Conservation (phyloP, 345 rosid genomes). For the Gossypium ekmanianum region DNA sequence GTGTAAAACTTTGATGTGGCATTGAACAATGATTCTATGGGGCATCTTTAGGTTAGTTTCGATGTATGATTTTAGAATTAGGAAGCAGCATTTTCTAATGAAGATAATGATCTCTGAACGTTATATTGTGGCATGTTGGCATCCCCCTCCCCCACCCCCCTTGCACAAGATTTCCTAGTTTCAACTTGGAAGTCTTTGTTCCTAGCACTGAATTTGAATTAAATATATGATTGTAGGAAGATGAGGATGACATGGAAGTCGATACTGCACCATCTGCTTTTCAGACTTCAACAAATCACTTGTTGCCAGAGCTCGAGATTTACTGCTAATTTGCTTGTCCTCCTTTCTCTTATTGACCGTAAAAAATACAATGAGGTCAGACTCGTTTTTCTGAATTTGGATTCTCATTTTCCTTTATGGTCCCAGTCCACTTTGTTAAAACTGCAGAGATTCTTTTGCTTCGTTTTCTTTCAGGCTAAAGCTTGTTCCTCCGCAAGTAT, state of each 20-base stretch:
- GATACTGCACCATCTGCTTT: conserved; percentile 37
- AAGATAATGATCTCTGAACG: background rate
- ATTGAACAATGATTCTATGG: background rate
- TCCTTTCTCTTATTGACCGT: conserved; percentile 50
- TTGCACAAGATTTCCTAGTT: too few relatives aligned
- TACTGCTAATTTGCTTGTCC: conserved; percentile 41
- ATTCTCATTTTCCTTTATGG: background rate
- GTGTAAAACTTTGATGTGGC: background rate
- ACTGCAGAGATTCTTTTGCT: background rate
- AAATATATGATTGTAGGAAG: conserved; percentile 30
- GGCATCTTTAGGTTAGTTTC: background rate
- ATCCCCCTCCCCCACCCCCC: too few relatives aligned
- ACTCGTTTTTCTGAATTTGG: background rate
- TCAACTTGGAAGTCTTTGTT: background rate
- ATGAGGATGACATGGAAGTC: conserved; percentile 48
- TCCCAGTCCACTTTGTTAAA: background rate
- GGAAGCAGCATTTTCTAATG: background rate
- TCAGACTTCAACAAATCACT: conserved; percentile 34
- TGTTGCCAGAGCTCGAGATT: conserved; percentile 42
- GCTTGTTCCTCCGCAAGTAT: conserved; percentile 81
- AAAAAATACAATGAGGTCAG: conserved; percentile 44
- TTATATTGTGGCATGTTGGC: background rate
- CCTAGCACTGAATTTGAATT: background rate
- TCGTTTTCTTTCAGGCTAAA: conserved; percentile 58
- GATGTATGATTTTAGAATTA: background rate